Conservation (phyloP, 805 yeast genomes). For the Cyberlindnera xylosilytica region DNA sequence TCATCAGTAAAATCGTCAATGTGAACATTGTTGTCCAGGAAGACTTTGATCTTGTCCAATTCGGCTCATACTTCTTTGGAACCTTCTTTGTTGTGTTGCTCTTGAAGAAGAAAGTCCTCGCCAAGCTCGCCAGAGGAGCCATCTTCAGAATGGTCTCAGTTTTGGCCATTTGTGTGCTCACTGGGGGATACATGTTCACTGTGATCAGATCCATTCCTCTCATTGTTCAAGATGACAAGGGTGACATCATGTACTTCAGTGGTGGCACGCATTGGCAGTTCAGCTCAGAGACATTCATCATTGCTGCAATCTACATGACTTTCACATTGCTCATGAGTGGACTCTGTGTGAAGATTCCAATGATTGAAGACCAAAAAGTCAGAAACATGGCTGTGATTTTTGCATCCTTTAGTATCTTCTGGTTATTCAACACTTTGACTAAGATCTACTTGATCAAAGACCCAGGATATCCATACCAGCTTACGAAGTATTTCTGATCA, state of each 20-base stretch:
- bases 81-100: conserved; percentile 44
- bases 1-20: conserved; percentile 44
- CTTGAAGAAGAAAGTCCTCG: conserved; percentile 45
- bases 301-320: conserved; percentile 46
- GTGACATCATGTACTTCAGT: conserved; percentile 52
- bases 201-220: conserved; percentile 61
- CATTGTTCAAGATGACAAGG: conserved; percentile 48
- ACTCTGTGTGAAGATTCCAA: conserved; percentile 39
- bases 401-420: conserved; percentile 18
- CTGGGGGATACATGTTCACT: conserved; percentile 66
- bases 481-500: conserved; percentile 9
- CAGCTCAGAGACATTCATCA: conserved; percentile 61
- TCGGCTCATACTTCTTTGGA: conserved; percentile 41
- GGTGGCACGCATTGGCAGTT: conserved; percentile 69
- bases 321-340: conserved; percentile 41
- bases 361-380: conserved; percentile 12
- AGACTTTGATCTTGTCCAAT: conserved; percentile 41
- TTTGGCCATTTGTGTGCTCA: conserved; percentile 39
- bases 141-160: conserved; percentile 35
- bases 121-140: conserved; percentile 26
- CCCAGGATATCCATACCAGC: conserved; percentile 21
- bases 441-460: conserved; percentile 18
- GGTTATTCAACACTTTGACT: conserved; percentile 20
- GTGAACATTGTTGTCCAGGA: conserved; percentile 41
- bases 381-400: conserved; percentile 11